Percentiles rank a stretch among this genome's conserved stretches.
Conservation (phyloP, 129 eudicot genomes). For the Dittrichia graveolens region DNA sequence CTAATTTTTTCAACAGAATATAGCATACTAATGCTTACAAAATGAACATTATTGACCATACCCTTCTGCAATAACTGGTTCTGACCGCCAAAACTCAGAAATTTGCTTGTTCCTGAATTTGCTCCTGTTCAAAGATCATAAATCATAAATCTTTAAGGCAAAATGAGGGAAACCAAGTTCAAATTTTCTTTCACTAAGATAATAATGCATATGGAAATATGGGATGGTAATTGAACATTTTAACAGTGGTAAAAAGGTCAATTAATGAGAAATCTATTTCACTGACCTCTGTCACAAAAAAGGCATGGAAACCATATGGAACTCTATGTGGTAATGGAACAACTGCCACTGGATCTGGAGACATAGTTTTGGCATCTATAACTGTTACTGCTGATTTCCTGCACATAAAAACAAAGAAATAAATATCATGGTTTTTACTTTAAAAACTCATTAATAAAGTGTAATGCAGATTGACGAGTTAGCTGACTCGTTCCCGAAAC, state of each 20-base stretch:
- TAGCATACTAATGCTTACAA: neutral
- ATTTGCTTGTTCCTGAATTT: conserved; percentile 71
- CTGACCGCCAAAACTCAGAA: conserved; percentile 31
- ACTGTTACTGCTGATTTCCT: conserved; percentile 83
- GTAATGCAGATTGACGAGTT: too few relatives aligned
- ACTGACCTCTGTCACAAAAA: conserved; percentile 90
- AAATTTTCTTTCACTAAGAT: neutral
- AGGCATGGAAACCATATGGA: conserved; percentile 98
- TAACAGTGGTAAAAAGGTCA: neutral
- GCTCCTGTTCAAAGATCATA: conserved; percentile 54
- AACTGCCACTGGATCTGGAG: conserved; percentile 93
- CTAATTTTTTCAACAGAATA: too few relatives aligned
- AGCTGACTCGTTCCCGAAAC: too few relatives aligned
- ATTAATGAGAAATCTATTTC: neutral
- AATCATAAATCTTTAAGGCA: neutral
- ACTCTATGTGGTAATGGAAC: conserved; percentile 85
- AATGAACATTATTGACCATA: neutral
- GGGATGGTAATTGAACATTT: neutral
- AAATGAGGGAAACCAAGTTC: neutral
- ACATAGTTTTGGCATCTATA: conserved; percentile 94
- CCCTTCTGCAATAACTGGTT: conserved; percentile 1
- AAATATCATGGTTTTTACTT: conserved; percentile 7
- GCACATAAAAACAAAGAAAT: conserved; percentile 19
- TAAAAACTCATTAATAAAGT: too few relatives aligned
- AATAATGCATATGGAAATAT: neutral